Base-by-base conservation (phyloP, 225 moss, liverwort and hornwort species). In the Sphagnum contortum region DNA sequence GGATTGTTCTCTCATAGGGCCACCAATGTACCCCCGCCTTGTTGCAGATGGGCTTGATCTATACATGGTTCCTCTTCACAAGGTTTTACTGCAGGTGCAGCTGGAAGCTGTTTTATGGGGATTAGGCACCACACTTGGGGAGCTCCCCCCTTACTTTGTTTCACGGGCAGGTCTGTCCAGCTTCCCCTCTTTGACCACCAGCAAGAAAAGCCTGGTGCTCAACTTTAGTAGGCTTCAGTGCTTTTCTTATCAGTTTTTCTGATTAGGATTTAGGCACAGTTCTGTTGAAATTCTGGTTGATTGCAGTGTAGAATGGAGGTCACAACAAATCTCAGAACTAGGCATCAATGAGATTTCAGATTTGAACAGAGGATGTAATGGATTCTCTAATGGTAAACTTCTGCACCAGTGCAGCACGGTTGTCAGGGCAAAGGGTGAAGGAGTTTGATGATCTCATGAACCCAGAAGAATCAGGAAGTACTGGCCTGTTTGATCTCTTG, bases 141-240 rank as follows among this genome's bases (percentile, higher is more conserved):
- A 94, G 80, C 86, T 94, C 3, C 94, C 94, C 9, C 94, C 94
- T n/a, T 94, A 94, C 61, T 94, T 94, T 57, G 81, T 94, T 49
- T 91, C 94, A 4, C 80, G 89, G 4, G 80, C 91, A 68, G 82
- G 82, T 78, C 57, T 51, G 48, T 68, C 3, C 9, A 7, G 9
- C 49, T 53, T 52, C 3, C 58, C 56, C 7, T 14, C 14, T 63
- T 44, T 68, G 53, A 55, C 14, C n/a, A 5, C 45, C 6, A 47
- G 14, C 2, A 63, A 29, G 29, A 29, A 29, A 29, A 29, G 29
- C 29, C 29, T 29, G 29, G 29, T 29, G 29, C 29, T 29, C 29
- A 29, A 29, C 29, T 29, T 29, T 29, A 29, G 29, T 29, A 29
- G 29, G 29, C 29, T 29, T 0, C 29, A 29, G 29, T 29, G 29